Evolutionary conservation across 2,329 filamentous ascomycete species (phyloP), one percentile per base, ranked within the genome.

Genomic region (Ceratocystis alfenasii): DNA sequence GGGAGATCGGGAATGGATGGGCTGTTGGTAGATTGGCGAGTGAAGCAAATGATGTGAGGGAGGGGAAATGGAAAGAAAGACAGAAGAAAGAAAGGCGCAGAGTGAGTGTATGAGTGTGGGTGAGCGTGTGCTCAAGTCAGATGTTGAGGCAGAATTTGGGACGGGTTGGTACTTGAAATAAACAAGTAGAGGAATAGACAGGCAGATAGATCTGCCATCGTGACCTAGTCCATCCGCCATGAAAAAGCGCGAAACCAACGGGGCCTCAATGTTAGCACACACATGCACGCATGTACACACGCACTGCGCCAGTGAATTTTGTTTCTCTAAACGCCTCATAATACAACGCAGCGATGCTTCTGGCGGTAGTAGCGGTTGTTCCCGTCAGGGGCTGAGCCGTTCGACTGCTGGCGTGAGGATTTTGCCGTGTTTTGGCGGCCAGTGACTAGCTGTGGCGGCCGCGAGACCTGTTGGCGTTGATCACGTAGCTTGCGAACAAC

Each of bases 401-500:
- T 70, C 41, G 67, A 69, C 62, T 62, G 67, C 36, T 70, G 66
- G 70, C 69, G 46, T 68, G 64, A 62, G 41, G 36, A 71, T 68
- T 63, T 71, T 66, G 68, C 73, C 71, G 65, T 62, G 65, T 73
- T 71, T 70, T 76, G 74, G 65, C 68, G 48, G 15, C 63, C 59
- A 8, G 66, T 61, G 62, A 70, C 65, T 57, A 70, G 68, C 44
- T 68, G 64, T 36, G 73, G 69, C 41, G 77, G 76, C 36, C 78
- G 75, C 62, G 78, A 72, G 10, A 78, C 75, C 67, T 79, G 78
- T 71, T 90, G 86, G 72, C 90, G 83, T 76, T 96, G 91, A 71
- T 89, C 85, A 71, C 94, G 87, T 70, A 99, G 80, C 75, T 94
- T 89, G 70, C 94, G 82, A 65, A 97, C 94, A 6, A 99, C 94